These are phyloP conservation scores for Populus alba DNA, from an alignment of 345 rosid species.

Conservation along the genomic window DNA sequence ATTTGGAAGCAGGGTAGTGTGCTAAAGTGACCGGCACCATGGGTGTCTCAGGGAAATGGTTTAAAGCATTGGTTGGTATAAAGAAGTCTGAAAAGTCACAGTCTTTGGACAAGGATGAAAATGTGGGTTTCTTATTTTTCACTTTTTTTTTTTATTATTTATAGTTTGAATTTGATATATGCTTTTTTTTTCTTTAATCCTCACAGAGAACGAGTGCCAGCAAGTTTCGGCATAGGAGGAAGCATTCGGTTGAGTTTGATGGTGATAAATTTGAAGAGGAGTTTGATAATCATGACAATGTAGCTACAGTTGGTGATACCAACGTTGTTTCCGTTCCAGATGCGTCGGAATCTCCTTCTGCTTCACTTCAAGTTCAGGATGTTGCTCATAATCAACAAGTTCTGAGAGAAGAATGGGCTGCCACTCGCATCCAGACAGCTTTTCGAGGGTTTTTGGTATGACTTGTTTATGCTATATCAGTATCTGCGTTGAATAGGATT, in stretches of 20 bases:
- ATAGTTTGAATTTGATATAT: neutral
- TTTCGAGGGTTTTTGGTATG: slow-evolving; percentile 94
- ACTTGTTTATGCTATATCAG: neutral
- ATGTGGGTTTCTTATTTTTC: slow-evolving; percentile 43
- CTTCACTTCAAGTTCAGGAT: slow-evolving; percentile 50
- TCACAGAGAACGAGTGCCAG: slow-evolving; percentile 47
- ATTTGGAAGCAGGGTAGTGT: slow-evolving; percentile 31
- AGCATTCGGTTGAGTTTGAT: slow-evolving; percentile 59
- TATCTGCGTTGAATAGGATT: neutral
- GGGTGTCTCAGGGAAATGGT: slow-evolving; percentile 98
- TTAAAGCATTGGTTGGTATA: slow-evolving; percentile 81
- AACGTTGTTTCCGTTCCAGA: slow-evolving; percentile 35
- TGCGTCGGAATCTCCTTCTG: slow-evolving; percentile 48
- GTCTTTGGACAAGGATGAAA: slow-evolving; percentile 60
- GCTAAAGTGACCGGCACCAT: slow-evolving; percentile 31
- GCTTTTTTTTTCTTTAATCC: slow-evolving; percentile 7
- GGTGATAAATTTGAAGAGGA: slow-evolving; percentile 50
- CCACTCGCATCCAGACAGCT: slow-evolving; percentile 82
- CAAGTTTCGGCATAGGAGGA: slow-evolving; percentile 60
- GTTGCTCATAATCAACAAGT: slow-evolving; percentile 39
- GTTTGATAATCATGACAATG: slow-evolving; percentile 38
- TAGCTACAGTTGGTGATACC: slow-evolving; percentile 30
- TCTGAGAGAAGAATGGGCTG: slow-evolving; percentile 62
- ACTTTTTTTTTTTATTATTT: neutral
- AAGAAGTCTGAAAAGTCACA: slow-evolving; percentile 70